Evolutionary conservation across 2,329 filamentous ascomycete species (phyloP).

Genomic region (Nothophaeocryptopus gaeumannii): DNA sequence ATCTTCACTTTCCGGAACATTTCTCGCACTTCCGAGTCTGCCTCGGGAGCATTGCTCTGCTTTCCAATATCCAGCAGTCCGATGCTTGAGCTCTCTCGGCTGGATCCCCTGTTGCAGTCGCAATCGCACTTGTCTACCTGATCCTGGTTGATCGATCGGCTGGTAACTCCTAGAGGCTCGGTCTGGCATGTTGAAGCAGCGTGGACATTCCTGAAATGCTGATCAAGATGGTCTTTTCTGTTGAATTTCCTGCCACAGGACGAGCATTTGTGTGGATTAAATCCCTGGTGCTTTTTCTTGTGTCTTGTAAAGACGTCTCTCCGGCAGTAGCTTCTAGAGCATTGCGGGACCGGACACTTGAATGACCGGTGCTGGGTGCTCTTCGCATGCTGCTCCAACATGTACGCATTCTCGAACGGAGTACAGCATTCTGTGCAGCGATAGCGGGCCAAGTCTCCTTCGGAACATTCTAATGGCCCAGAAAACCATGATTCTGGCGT

Average conservation of each 20-base stretch:
- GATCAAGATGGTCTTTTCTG: conserved; percentile 13
- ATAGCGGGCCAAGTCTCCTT: too few species aligned
- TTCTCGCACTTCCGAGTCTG: too few species aligned
- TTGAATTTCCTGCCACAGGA: conserved; percentile 4
- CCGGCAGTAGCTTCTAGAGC: neutral
- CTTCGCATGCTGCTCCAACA: neutral
- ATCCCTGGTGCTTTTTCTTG: neutral
- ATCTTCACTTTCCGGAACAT: too few species aligned
- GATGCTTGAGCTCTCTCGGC: neutral
- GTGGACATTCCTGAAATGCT: conserved; percentile 8
- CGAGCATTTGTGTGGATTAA: neutral
- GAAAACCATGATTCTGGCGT: too few species aligned
- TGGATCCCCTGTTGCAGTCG: neutral
- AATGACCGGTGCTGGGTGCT: neutral
- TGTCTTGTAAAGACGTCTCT: neutral
- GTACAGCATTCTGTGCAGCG: neutral
- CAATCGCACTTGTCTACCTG: neutral
- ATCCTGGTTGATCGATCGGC: neutral
- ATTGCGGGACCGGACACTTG: neutral
- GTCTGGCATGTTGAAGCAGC: too few species aligned
- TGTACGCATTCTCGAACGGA: neutral
- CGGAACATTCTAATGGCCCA: too few species aligned
- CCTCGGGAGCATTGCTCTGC: too few species aligned
- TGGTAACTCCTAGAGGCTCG: neutral
- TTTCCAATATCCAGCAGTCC: too few species aligned